Percentiles rank a stretch among this genome's conserved stretches.
These are phyloP conservation scores for Entomortierella parvispora DNA, from an alignment of 192 early-diverging fungal genomes.

Conservation along the genomic window DNA sequence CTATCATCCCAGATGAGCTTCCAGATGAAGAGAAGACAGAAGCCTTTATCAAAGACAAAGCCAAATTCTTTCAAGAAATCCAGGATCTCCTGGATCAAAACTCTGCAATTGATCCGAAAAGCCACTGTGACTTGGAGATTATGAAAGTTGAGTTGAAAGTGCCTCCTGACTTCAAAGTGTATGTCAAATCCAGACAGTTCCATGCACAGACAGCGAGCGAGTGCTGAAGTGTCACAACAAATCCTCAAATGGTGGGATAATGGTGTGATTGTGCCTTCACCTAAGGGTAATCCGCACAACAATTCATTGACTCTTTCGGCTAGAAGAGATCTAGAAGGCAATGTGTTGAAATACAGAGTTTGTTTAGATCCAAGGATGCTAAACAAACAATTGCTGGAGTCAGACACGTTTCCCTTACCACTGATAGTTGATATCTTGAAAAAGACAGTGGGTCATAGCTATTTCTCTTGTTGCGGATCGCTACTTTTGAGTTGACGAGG, in stretches of 20 bases:
- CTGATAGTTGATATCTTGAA: constrained; percentile 2
- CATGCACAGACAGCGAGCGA: constrained; percentile 1
- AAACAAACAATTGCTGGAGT: constrained; percentile 1
- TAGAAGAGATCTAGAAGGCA: constrained; percentile 10
- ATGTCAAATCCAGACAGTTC: not conserved
- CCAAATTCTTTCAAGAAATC: no score
- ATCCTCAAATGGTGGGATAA: not conserved
- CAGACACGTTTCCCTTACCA: constrained; percentile 12
- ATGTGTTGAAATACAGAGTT: constrained; percentile 9
- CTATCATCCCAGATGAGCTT: no score
- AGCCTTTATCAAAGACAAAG: no score
- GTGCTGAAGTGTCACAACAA: not conserved
- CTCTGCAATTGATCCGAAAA: constrained; percentile 3
- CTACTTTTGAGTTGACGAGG: no score
- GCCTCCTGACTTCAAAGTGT: not conserved
- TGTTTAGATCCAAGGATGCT: constrained; percentile 15
- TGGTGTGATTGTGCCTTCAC: constrained; percentile 2
- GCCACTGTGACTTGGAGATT: constrained; percentile 6
- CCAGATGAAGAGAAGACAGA: no score
- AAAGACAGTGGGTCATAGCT: constrained; percentile 1
- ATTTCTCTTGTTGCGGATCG: no score
- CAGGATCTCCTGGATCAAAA: no score
- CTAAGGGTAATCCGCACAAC: constrained; percentile 12
- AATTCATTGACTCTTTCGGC: constrained; percentile 10
- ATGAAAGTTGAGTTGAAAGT: constrained; percentile 7